Evolutionary conservation across 305 asterid species (phyloP).

Genomic region (Fraxinus sp.): DNA sequence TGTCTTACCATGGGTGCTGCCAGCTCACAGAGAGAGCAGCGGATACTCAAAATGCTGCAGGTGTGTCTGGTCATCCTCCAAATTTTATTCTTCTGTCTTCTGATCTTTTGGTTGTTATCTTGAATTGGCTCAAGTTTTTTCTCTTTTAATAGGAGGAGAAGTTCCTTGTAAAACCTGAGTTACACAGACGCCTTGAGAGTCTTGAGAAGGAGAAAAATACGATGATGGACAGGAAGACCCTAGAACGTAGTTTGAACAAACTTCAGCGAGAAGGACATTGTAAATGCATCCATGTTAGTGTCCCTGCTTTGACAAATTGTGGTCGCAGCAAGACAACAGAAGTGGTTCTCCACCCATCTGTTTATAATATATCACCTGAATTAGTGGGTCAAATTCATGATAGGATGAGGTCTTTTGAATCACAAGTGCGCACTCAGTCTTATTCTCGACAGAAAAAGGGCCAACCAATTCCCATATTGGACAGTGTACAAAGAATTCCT

Average conservation of each 20-base stretch:
- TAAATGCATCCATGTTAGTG: slow-evolving; percentile 60
- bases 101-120: slow-evolving; percentile 20
- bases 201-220: slow-evolving; percentile 64
- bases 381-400: slow-evolving; percentile 72
- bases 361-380: slow-evolving; percentile 51
- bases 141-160: slow-evolving; percentile 75
- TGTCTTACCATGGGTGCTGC: slow-evolving; percentile 51
- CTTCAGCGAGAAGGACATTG: slow-evolving; percentile 86
- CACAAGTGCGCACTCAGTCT: slow-evolving; percentile 55
- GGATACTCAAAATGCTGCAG: slow-evolving; percentile 79
- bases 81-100: slow-evolving; percentile 17
- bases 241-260: slow-evolving; percentile 71
- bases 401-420: slow-evolving; percentile 65
- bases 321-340: slow-evolving; percentile 58
- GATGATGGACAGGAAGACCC: slow-evolving; percentile 72
- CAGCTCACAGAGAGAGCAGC: slow-evolving; percentile 71
- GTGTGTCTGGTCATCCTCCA: slow-evolving; percentile 41
- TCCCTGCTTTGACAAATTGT: slow-evolving; percentile 82
- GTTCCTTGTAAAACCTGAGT: slow-evolving; percentile 76
- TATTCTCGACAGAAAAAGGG: slow-evolving; percentile 48
- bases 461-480: slow-evolving; percentile 52
- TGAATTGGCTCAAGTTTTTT: slow-evolving; percentile 10
- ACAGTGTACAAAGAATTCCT: slow-evolving; percentile 68
- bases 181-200: slow-evolving; percentile 71
- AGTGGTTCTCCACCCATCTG: slow-evolving; percentile 84